phyloP scores from a whole-genome alignment of 352 stramenopile species.

The Globisporangium yorkense region DNA sequence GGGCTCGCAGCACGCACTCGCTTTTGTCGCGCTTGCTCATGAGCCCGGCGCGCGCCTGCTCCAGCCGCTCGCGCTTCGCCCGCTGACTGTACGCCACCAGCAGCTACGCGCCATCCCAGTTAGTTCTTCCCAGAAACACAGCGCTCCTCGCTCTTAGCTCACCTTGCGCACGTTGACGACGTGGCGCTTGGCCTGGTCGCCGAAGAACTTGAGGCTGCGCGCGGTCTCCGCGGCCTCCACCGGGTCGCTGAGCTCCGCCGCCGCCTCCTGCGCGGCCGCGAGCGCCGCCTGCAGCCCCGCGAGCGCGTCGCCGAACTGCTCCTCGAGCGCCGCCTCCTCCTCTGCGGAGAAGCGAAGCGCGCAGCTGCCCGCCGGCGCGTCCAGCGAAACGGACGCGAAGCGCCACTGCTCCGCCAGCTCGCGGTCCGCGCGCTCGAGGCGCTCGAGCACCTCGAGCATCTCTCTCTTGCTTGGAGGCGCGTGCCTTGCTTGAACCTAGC shows the following conservation, averaged over 20 bases:
- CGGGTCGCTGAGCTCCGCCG: conserved; percentile 33
- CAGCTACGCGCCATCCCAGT: conserved; percentile 15
- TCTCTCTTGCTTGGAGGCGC: too few relatives aligned
- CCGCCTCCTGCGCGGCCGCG: conserved; percentile 31
- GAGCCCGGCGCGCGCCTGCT: conserved; percentile 41
- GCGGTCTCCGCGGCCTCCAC: conserved; percentile 15
- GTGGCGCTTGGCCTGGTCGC: conserved; percentile 29
- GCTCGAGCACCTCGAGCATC: conserved; percentile 34
- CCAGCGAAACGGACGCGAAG: conserved; percentile 39
- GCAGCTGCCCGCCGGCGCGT: conserved; percentile 9
- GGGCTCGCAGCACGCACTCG: conserved; percentile 12
- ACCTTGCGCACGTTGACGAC: conserved; percentile 45
- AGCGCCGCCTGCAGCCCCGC: conserved; percentile 29
- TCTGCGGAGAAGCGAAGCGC: conserved; percentile 42
- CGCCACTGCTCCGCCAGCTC: conserved; percentile 36
- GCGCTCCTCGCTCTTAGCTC: neutral
- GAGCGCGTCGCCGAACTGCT: conserved; percentile 46
- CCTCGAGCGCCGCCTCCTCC: conserved; percentile 60
- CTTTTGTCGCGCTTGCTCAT: conserved; percentile 28
- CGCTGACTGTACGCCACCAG: conserved; percentile 58
- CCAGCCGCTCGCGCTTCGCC: conserved; percentile 50
- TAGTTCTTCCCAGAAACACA: neutral
- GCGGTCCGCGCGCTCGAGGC: conserved; percentile 26
- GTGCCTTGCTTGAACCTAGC: neutral
- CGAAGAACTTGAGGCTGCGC: conserved; percentile 25